Evolutionary conservation across 1,139 yeast genomes (phyloP), one percentile per base, ranked within the genome.

Genomic region (Lodderomyces oxycetoniae): DNA sequence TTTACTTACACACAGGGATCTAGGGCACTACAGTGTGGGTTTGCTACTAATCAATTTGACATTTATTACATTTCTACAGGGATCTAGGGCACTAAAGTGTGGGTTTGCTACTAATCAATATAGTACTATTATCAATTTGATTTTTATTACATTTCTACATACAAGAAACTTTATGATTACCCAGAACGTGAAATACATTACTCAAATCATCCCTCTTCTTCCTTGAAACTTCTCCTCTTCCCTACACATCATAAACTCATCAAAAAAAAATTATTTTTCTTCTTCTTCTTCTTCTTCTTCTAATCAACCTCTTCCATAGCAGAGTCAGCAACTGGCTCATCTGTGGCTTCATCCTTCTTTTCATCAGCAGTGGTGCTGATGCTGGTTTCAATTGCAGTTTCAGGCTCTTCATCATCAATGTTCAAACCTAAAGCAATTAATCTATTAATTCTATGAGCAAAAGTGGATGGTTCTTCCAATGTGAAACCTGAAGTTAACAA

Each of bases 271-370:
- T n/a, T n/a, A n/a, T n/a, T 9, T 20, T n/a, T 10, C 7, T n/a
- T 28, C 5, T 17, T 20, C 7, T 8, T 17, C 5, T 5, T 17
- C 24, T 11, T 17, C 24, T 17, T 8, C 27, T 11, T 45, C 53
- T 86, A 93, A 71, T 91, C 98, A 65, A 91, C 96, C 73, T 91
- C 98, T 78, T 91, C 98, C 97, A 91, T 89, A 60, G 91, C 96
- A 49, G 95, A 83, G 74, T 88, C 97, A 56, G 76, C 82, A 53
- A 77, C 77, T 43, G 71, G 77, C 49, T 75, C 83, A 52, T 74
- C 79, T 43, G 78, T 62, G 44, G 79, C 61, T 46, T 71, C 66
- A 24, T 6, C n/a, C 7, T 24, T 14, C 10, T 8, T 20, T 9
- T 8, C n/a, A 20, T 8, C 23, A 46, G 75, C 74, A 38, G 77